These are phyloP conservation scores for Nitzschia inconspicua DNA, from an alignment of 108 stramenopile species.

Conservation along the genomic window DNA sequence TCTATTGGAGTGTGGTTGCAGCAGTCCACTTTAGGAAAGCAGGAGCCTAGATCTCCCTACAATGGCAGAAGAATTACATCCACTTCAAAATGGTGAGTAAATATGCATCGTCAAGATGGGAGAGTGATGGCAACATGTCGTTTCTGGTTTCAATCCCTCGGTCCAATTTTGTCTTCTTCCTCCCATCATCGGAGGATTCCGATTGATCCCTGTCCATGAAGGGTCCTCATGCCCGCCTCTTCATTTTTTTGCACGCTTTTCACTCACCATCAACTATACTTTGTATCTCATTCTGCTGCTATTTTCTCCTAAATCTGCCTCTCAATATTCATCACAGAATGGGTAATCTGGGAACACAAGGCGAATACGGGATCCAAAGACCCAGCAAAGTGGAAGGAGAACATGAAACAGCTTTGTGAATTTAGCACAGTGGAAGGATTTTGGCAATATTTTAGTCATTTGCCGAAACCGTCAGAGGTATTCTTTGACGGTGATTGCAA, in stretches of 20 bases:
- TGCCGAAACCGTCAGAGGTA: slow-evolving; percentile 78
- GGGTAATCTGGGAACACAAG: slow-evolving; percentile 89
- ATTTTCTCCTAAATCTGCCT: neutral
- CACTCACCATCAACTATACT: neutral
- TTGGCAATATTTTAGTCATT: slow-evolving; percentile 87
- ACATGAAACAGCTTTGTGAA: slow-evolving; percentile 79
- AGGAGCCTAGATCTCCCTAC: slow-evolving; percentile 2
- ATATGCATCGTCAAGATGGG: neutral
- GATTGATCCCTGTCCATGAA: too few relatives aligned
- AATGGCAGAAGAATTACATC: slow-evolving; percentile 39
- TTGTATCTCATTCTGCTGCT: neutral
- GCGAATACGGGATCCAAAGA: slow-evolving; percentile 42
- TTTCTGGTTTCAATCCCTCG: neutral
- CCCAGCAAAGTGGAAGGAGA: slow-evolving; percentile 80
- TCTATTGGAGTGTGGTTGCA: too few relatives aligned
- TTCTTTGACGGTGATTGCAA: slow-evolving; percentile 84
- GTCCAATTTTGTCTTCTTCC: neutral
- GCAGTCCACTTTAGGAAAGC: too few relatives aligned
- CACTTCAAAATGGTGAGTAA: slow-evolving; percentile 42
- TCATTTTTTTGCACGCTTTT: neutral
- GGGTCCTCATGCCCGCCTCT: neutral
- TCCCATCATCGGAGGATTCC: neutral
- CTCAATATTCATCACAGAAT: slow-evolving; percentile 46
- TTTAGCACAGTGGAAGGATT: slow-evolving; percentile 90
- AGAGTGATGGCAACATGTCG: neutral